A percentile compares a stretch with the other conserved stretches of the same genome.
phyloP scores from a whole-genome alignment of 192 early-diverging fungal genomes.

The Coemansia sp. region DNA sequence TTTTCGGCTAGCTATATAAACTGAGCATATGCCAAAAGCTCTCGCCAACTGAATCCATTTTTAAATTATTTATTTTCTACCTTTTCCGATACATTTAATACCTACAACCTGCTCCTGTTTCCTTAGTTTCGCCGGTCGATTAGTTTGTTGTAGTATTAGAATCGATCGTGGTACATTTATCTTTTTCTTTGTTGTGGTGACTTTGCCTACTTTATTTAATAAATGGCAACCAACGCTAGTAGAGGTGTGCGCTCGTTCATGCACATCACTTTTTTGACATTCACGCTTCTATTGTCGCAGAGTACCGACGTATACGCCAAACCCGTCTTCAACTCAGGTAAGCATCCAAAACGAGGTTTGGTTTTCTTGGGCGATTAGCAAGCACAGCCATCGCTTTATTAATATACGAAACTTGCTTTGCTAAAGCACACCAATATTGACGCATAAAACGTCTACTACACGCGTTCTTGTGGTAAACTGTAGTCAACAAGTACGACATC shows the following conservation, averaged over 20 bases:
- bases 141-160: too few relatives aligned
- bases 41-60: conserved; percentile 1
- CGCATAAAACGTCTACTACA: background rate
- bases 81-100: background rate
- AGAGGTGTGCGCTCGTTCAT: background rate
- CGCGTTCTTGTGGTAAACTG: background rate
- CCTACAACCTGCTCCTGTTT: background rate
- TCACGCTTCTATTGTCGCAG: background rate
- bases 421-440: background rate
- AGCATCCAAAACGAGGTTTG: background rate
- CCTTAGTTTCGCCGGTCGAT: background rate
- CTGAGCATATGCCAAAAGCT: background rate
- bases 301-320: conserved; percentile 8
- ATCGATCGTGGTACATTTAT: background rate
- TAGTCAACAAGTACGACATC: conserved; percentile 58
- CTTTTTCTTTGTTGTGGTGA: background rate
- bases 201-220: background rate
- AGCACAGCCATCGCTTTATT: background rate
- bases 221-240: background rate
- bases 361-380: background rate
- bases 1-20: background rate
- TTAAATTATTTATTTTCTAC: background rate
- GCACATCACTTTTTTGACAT: background rate
- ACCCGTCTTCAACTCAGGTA: conserved; percentile 33
- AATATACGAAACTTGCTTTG: background rate